Conservation (phyloP, 176 grass and related monocot genomes). For the Musa itinerans region DNA sequence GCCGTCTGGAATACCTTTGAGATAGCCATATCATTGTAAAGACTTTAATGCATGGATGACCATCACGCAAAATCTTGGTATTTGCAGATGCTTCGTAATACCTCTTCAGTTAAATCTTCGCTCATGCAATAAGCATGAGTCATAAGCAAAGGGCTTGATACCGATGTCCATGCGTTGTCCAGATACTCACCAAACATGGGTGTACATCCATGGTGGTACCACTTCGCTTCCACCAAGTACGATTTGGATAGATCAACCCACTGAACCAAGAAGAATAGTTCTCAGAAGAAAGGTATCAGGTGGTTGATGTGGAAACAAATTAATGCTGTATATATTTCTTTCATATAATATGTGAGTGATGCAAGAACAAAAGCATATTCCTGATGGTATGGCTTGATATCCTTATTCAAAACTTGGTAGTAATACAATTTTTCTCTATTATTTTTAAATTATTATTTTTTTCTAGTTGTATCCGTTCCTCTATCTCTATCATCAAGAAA, state of each 20-base stretch:
- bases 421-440: no score
- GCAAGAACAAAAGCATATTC: no score
- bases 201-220: slow-evolving; percentile 12
- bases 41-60: not conserved
- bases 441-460: no score
- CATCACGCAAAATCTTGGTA: slow-evolving; percentile 10
- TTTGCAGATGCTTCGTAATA: slow-evolving; percentile 1
- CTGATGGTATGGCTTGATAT: no score
- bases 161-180: slow-evolving; percentile 17
- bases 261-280: slow-evolving; percentile 3
- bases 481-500: no score
- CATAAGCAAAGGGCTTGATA: not conserved
- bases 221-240: slow-evolving; percentile 27
- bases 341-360: no score
- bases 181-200: slow-evolving; percentile 27
- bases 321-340: not conserved
- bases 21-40: slow-evolving; percentile 19
- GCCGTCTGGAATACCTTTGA: not conserved
- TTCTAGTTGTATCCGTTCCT: no score
- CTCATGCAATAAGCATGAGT: slow-evolving; percentile 9
- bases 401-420: no score
- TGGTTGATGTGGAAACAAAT: not conserved
- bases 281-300: not conserved
- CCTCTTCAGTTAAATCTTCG: slow-evolving; percentile 2
- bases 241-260: slow-evolving; percentile 26